These are phyloP conservation scores for Magnolia officinalis DNA, from an alignment of 164 flowering plant species.

Conservation along the genomic window DNA sequence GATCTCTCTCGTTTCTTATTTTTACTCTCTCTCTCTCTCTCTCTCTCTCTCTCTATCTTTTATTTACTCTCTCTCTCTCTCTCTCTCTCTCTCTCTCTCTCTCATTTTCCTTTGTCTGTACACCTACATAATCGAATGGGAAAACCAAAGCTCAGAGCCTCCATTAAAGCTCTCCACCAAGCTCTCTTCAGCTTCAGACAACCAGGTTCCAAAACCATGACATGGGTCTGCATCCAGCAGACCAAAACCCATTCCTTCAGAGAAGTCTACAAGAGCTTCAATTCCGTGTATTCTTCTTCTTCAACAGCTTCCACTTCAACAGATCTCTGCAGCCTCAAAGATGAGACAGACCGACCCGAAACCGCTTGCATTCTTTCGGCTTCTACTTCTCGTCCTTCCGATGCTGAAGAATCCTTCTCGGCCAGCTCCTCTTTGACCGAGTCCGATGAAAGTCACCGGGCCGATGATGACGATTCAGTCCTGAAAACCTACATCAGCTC, in stretches of 20 bases:
- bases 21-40: constrained; percentile 7
- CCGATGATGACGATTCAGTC: neutral
- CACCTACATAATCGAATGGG: constrained; percentile 7
- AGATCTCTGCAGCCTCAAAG: constrained; percentile 7
- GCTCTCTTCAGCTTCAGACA: constrained; percentile 11
- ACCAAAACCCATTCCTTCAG: constrained; percentile 20
- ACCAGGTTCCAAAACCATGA: constrained; percentile 8
- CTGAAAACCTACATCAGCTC: constrained; percentile 6
- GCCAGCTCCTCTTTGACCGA: constrained; percentile 5
- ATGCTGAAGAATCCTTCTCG: constrained; percentile 3
- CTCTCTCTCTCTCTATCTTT: neutral
- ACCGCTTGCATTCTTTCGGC: neutral
- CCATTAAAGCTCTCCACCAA: constrained; percentile 16
- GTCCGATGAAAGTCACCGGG: neutral
- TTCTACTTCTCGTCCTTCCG: neutral
- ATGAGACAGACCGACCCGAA: constrained; percentile 2
- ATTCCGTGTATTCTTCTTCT: constrained; percentile 11
- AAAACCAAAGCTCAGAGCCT: constrained; percentile 18
- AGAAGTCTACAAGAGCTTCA: constrained; percentile 18
- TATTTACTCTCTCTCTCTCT: constrained; percentile 2
- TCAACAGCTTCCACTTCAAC: constrained; percentile 7
- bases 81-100: constrained; percentile 8
- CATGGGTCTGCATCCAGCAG: constrained; percentile 19
- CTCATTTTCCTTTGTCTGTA: neutral
- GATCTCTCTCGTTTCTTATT: neutral